A percentile compares a stretch with the other conserved stretches of the same genome.
Evolutionary conservation across 1,284 basidiomycete genomes (phyloP).

Genomic region (Irpex lacteus): DNA sequence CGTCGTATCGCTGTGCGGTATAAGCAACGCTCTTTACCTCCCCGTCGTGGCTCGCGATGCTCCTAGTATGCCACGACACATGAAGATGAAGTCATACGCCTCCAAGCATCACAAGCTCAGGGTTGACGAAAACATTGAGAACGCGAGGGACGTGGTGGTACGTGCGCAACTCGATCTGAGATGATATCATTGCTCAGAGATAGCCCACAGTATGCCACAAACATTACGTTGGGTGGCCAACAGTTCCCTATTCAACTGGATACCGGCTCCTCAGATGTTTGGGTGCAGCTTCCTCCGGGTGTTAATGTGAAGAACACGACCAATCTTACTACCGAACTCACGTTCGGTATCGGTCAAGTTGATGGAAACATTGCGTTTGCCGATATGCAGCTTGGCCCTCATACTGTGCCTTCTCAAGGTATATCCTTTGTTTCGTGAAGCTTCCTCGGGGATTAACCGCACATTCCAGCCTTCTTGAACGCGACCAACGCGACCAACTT

Average conservation of each 20-base stretch:
- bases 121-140: slow-evolving; percentile 18
- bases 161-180: slow-evolving; percentile 6
- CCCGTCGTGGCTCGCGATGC: slow-evolving; percentile 15
- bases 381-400: slow-evolving; percentile 25
- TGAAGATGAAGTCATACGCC: slow-evolving; percentile 7
- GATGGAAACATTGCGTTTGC: slow-evolving; percentile 25
- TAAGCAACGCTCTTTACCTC: slow-evolving; percentile 20
- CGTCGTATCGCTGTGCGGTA: slow-evolving; percentile 27
- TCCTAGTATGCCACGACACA: slow-evolving; percentile 3
- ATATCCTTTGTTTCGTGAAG: background rate
- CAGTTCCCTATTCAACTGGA: slow-evolving; percentile 24
- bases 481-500: slow-evolving; percentile 22
- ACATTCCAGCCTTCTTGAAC: slow-evolving; percentile 28
- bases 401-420: slow-evolving; percentile 28
- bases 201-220: slow-evolving; percentile 22
- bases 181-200: background rate
- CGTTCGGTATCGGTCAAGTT: slow-evolving; percentile 24
- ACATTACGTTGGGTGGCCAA: slow-evolving; percentile 23
- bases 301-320: slow-evolving; percentile 19
- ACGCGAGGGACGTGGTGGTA: slow-evolving; percentile 24
- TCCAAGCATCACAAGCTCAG: slow-evolving; percentile 6
- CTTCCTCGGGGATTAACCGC: background rate
- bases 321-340: slow-evolving; percentile 16
- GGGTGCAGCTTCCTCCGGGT: slow-evolving; percentile 17
- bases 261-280: slow-evolving; percentile 26